phyloP scores from a whole-genome alignment of 2,329 filamentous ascomycete species.

The Endocalyx cinctus region DNA sequence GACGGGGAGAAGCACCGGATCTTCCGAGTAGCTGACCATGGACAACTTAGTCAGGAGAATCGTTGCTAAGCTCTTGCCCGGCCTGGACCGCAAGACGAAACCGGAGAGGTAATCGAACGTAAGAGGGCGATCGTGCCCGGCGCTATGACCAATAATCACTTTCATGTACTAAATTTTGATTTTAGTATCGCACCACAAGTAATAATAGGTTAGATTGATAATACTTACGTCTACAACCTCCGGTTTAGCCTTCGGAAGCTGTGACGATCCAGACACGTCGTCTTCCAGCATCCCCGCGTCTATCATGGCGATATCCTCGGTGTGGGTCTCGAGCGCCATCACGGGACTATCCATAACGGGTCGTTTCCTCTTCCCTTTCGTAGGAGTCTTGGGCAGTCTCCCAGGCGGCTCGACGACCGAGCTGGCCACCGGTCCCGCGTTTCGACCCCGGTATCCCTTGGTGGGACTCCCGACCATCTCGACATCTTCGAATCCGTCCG shows the following conservation, averaged over 20 bases:
- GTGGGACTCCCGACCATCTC: slow-evolving; percentile 51
- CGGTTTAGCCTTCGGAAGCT: too few species aligned
- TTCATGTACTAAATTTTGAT: slow-evolving; percentile 49
- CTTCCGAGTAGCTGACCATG: slow-evolving; percentile 43
- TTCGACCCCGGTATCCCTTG: slow-evolving; percentile 42
- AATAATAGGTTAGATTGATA: too few species aligned
- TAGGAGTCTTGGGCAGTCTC: slow-evolving; percentile 47
- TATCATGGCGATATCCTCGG: slow-evolving; percentile 33
- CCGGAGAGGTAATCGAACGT: slow-evolving; percentile 65
- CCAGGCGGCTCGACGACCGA: slow-evolving; percentile 38
- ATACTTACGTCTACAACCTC: too few species aligned
- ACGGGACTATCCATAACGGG: slow-evolving; percentile 62
- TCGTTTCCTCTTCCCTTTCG: slow-evolving; percentile 67
- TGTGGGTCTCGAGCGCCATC: slow-evolving; percentile 52
- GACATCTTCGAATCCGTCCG: slow-evolving; percentile 74
- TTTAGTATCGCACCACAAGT: slow-evolving; percentile 17
- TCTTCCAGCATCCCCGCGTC: too few species aligned
- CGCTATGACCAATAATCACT: slow-evolving; percentile 59
- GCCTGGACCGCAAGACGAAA: slow-evolving; percentile 61
- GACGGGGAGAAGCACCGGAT: slow-evolving; percentile 52
- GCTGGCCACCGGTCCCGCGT: slow-evolving; percentile 38
- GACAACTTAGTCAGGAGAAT: slow-evolving; percentile 65
- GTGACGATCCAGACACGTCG: too few species aligned
- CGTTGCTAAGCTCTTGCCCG: slow-evolving; percentile 57
- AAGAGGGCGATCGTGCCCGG: slow-evolving; percentile 49